Percentiles rank a stretch among this genome's conserved stretches.
phyloP scores from a whole-genome alignment of 441 rosid species.

The Erodium moschatum region DNA sequence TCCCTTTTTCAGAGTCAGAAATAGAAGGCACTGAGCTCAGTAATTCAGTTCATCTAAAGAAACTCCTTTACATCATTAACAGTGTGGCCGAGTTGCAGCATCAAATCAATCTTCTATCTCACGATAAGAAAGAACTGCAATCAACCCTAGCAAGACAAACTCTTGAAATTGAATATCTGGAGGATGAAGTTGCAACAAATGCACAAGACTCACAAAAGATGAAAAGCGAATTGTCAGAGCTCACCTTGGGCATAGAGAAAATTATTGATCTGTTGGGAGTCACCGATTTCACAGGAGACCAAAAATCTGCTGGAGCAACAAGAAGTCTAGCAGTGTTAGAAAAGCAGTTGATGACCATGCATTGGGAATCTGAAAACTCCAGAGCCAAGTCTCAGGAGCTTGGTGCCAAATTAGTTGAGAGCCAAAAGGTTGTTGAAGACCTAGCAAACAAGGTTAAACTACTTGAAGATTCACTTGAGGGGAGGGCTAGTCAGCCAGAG shows the following conservation, averaged over 20 bases:
- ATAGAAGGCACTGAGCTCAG: conserved; percentile 32
- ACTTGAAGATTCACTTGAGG: conserved; percentile 54
- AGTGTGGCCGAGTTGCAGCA: conserved; percentile 39
- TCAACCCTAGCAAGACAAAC: conserved; percentile 40
- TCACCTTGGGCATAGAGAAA: conserved; percentile 49
- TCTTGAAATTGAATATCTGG: conserved; percentile 54
- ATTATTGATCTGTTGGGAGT: conserved; percentile 40
- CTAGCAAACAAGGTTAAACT: conserved; percentile 48
- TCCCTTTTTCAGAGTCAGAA: conserved; percentile 34
- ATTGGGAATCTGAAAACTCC: conserved; percentile 52
- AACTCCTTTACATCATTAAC: conserved; percentile 50
- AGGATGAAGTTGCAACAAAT: conserved; percentile 36
- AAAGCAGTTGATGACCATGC: conserved; percentile 41
- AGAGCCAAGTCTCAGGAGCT: conserved; percentile 56
- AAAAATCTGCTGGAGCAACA: conserved; percentile 31
- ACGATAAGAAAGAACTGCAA: conserved; percentile 45
- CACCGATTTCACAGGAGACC: conserved; percentile 34
- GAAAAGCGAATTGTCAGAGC: conserved; percentile 44
- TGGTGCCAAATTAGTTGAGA: conserved; percentile 46
- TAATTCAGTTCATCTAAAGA: conserved; percentile 43
- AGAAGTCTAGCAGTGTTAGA: conserved; percentile 46
- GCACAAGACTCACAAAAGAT: conserved; percentile 39
- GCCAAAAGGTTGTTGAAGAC: conserved; percentile 60
- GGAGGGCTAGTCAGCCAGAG: conserved; percentile 45
- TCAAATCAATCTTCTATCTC: conserved; percentile 44